Evolutionary conservation across 345 rosid species (phyloP).

Genomic region (Streptanthus diversifolius): DNA sequence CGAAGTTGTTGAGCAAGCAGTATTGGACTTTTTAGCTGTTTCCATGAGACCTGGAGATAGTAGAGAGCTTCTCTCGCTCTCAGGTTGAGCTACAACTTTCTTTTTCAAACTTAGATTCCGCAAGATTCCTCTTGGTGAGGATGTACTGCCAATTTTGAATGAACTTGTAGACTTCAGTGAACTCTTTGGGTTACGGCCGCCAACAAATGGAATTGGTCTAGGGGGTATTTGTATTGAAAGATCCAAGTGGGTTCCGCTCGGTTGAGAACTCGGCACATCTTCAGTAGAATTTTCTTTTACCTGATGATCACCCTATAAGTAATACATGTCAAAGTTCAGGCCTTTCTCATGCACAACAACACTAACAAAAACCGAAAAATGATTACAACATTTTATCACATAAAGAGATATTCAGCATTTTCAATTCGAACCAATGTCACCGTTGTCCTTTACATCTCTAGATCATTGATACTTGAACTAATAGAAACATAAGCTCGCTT

Average conservation of each 20-base stretch:
- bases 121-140: conserved; percentile 64
- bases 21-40: conserved; percentile 45
- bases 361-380: background rate
- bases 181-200: conserved; percentile 41
- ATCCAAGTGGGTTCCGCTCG: conserved; percentile 49
- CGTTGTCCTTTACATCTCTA: background rate
- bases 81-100: conserved; percentile 39
- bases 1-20: conserved; percentile 39
- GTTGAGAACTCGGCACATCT: conserved; percentile 41
- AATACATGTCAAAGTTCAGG: conserved; percentile 9
- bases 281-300: conserved; percentile 36
- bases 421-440: background rate
- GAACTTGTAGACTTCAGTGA: conserved; percentile 52
- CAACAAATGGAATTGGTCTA: conserved; percentile 47
- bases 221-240: conserved; percentile 84
- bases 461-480: background rate
- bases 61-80: conserved; percentile 65
- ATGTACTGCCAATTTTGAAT: conserved; percentile 41
- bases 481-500: background rate
- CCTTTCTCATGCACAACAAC: background rate
- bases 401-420: background rate
- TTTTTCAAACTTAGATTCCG: conserved; percentile 71
- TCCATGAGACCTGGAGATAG: conserved; percentile 50
- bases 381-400: background rate
- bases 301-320: conserved; percentile 45